Evolutionary conservation across 495 filamentous ascomycete species (phyloP).

Genomic region (Penicillium desertorum): DNA sequence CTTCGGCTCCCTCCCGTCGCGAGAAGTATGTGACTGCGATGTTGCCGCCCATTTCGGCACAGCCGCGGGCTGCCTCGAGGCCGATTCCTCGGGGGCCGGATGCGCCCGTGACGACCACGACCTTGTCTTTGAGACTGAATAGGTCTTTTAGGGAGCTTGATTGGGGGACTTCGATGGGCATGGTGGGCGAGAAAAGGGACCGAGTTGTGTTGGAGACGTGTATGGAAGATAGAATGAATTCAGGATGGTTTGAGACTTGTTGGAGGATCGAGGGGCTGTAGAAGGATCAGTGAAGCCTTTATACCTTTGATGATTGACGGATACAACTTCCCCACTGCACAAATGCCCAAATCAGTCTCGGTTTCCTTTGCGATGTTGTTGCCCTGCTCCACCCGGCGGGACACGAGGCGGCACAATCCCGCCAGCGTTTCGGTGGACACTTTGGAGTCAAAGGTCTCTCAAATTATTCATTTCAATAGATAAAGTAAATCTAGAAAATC

Average conservation of each 20-base stretch:
- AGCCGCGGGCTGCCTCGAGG: constrained; percentile 60
- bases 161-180: constrained; percentile 9
- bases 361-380: not conserved
- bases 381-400: not conserved
- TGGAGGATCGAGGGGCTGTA: not conserved
- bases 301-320: not conserved
- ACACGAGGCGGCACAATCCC: not conserved
- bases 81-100: constrained; percentile 60
- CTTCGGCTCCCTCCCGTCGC: constrained; percentile 38
- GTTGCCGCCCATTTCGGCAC: constrained; percentile 62
- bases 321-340: not conserved
- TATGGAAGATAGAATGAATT: not conserved
- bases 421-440: not conserved
- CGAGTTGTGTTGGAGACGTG: not conserved
- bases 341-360: not conserved
- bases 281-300: not conserved
- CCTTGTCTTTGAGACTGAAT: constrained; percentile 62
- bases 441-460: not conserved
- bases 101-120: constrained; percentile 63
- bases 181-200: not conserved
- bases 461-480: not conserved
- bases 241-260: not conserved
- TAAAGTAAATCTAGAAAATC: constrained; percentile 31
- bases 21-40: constrained; percentile 59
- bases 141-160: constrained; percentile 31